These are phyloP conservation scores for Aquilaria sinensis DNA, from an alignment of 345 rosid species.

Conservation along the genomic window DNA sequence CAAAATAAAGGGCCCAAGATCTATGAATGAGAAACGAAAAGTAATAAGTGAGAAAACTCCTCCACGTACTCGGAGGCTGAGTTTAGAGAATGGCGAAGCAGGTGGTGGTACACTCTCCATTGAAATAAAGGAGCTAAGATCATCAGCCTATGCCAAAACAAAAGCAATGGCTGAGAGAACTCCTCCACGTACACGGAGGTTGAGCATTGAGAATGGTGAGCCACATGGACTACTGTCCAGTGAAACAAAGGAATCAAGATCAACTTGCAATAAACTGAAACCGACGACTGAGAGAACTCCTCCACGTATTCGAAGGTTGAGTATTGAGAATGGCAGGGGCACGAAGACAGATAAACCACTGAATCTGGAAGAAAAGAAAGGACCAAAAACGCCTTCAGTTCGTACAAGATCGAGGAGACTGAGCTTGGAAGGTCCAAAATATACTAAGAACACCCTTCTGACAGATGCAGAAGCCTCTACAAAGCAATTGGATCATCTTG, in stretches of 20 bases:
- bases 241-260: constrained; percentile 35
- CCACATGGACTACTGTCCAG: constrained; percentile 19
- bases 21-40: constrained; percentile 33
- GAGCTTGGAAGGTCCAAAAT: constrained; percentile 63
- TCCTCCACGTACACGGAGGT: constrained; percentile 58
- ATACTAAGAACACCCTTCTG: constrained; percentile 25
- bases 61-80: constrained; percentile 57
- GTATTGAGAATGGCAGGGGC: constrained; percentile 48
- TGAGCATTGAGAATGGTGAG: constrained; percentile 47
- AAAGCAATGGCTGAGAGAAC: constrained; percentile 42
- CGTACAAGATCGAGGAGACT: constrained; percentile 43
- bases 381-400: constrained; percentile 41
- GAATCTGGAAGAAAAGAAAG: constrained; percentile 37
- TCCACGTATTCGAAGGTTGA: constrained; percentile 57
- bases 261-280: constrained; percentile 32
- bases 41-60: constrained; percentile 56
- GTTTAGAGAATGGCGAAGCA: constrained; percentile 34
- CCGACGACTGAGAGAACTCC: constrained; percentile 57
- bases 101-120: constrained; percentile 5
- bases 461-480: constrained; percentile 28
- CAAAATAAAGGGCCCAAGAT: constrained; percentile 35
- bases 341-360: constrained; percentile 29
- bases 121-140: constrained; percentile 30
- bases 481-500: constrained; percentile 19
- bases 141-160: constrained; percentile 24